Evolutionary conservation across 345 rosid genomes (phyloP), one percentile per base, ranked within the genome.

Genomic region (Rhizophora apiculata): DNA sequence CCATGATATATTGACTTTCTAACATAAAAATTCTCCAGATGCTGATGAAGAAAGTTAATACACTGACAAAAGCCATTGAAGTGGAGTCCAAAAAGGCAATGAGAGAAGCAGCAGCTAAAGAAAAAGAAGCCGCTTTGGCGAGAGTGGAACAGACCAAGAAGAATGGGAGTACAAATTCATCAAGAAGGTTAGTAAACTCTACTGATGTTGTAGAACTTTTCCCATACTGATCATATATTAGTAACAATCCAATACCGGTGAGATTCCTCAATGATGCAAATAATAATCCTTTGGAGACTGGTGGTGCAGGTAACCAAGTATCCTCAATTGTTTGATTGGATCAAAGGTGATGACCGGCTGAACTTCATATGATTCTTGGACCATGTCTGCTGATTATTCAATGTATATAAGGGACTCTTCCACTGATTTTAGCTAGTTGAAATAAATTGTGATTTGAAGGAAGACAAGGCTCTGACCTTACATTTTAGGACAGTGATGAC

Each of bases 41-140:
- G 76, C 84, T 92, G 63, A 77, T 82, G 79, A 95, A 85, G 88
- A 95, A 87, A 73, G 92, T 92, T 36, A 91, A 85, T 65, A 86
- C 96, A 59, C 70, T 95, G 71, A 82, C 86, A 19, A 88, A 86
- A 80, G 84, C 97, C 65, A 78, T 84, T 43, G 94, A 88, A 83
- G 82, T 86, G 29, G 97, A 92, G 82, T 85, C 87, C 24, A 92
- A 80, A 85, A 88, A 86, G 72, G 84, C 77, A 68, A 95, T 85
- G 82, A 92, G 91, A 69, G 96, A 88, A 85, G 84, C 90, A 36
- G 85, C 81, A 11, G 84, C 84, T 5, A 83, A 85, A 74, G 97
- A 89, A 64, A 92, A 87, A 66, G 96, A 85, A 80, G 71, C 80
- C 20, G 69, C 55, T n/a, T 27, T 75, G 18, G 60, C 55, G 24